These are phyloP conservation scores for Batrachochytrium dendrobatidis DNA, from an alignment of 371 early-diverging fungal species.

Conservation along the genomic window DNA sequence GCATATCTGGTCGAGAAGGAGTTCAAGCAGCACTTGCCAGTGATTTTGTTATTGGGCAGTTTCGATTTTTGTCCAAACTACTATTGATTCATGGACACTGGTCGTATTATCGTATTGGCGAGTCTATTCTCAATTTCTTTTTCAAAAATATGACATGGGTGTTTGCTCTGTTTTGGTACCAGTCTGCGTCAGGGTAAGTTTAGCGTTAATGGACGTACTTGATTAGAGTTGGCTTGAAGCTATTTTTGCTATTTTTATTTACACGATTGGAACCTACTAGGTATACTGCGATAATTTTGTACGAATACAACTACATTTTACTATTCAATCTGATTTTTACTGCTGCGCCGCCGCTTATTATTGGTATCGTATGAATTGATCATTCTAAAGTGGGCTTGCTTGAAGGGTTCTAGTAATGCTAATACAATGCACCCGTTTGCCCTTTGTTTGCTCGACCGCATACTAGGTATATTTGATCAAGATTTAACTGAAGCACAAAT, in stretches of 20 bases:
- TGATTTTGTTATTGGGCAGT: conserved; percentile 81
- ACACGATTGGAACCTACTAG: conserved; percentile 12
- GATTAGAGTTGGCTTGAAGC: conserved; percentile 8
- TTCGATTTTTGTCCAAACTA: conserved; percentile 71
- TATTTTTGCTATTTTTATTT: not conserved
- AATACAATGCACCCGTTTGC: conserved; percentile 59
- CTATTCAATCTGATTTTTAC: conserved; percentile 35
- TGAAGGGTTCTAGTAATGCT: not conserved
- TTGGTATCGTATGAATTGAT: conserved; percentile 20
- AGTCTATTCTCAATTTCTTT: conserved; percentile 66
- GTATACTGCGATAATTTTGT: conserved; percentile 68
- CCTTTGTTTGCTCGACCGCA: conserved; percentile 49
- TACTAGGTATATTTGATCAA: conserved; percentile 29
- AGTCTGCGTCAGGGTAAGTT: conserved; percentile 31
- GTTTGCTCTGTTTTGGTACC: conserved; percentile 42
- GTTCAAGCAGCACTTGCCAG: conserved; percentile 75
- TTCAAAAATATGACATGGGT: conserved; percentile 76
- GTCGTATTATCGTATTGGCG: conserved; percentile 35
- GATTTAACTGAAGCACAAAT: conserved; percentile 36
- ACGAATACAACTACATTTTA: conserved; percentile 60
- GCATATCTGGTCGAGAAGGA: conserved; percentile 84
- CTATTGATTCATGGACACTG: conserved; percentile 47
- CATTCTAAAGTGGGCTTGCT: conserved; percentile 23
- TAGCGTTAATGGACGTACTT: not conserved
- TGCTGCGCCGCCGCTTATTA: conserved; percentile 24